A percentile compares a stretch with the other conserved stretches of the same genome.
Evolutionary conservation across 306 rosid genomes (phyloP).

Genomic region (Cucurbita pepo): DNA sequence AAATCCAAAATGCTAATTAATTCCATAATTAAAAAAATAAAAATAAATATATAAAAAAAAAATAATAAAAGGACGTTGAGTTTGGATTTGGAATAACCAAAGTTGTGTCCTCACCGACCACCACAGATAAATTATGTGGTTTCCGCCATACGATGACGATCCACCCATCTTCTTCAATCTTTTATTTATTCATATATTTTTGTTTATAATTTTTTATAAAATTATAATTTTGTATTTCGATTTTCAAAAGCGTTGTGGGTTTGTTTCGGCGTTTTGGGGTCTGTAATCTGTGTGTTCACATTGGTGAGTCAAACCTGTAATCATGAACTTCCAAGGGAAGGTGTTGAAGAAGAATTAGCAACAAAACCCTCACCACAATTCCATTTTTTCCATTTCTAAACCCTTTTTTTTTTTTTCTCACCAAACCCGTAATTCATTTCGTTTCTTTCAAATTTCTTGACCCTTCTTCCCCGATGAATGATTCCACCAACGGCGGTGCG

Average conservation of each 20-base stretch:
- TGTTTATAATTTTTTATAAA: not conserved
- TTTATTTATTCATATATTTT: not conserved
- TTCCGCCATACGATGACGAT: conserved; percentile 1
- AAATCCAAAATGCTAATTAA: not conserved
- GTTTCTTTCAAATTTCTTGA: not conserved
- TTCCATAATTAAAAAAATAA: not conserved
- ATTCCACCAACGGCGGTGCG: not conserved
- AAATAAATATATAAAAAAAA: not conserved
- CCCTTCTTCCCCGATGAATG: conserved; percentile 19
- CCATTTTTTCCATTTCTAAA: not conserved
- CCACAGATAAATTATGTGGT: conserved; percentile 8
- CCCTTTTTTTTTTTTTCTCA: not conserved
- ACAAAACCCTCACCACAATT: not conserved
- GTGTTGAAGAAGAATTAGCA: not conserved
- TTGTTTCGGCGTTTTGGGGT: not conserved
- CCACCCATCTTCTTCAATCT: no score
- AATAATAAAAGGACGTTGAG: not conserved
- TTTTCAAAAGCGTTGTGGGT: not conserved
- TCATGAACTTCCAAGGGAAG: not conserved
- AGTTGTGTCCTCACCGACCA: conserved; percentile 8
- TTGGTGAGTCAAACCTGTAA: conserved; percentile 12
- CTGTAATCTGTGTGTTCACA: conserved; percentile 20
- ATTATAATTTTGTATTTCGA: not conserved
- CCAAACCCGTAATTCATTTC: conserved; percentile 8
- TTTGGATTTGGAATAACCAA: not conserved